Conservation (phyloP, 2,329 filamentous ascomycete genomes). For the Fusarium camptoceras region DNA sequence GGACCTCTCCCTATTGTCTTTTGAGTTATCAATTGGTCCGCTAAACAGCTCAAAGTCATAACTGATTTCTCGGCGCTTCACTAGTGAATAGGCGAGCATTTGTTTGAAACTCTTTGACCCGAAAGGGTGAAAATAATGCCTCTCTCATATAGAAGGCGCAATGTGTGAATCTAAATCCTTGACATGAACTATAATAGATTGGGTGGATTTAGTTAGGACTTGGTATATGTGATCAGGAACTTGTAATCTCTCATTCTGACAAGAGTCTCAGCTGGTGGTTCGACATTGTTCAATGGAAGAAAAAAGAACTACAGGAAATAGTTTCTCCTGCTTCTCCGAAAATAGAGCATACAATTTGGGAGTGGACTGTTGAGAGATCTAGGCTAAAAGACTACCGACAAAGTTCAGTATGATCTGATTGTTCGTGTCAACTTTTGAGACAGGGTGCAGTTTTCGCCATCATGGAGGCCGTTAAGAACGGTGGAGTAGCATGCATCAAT, state of each 20-base stretch:
- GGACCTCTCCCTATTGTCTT: slow-evolving; percentile 9
- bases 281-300: background rate
- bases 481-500: slow-evolving; percentile 35
- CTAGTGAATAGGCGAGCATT: slow-evolving; percentile 17
- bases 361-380: background rate
- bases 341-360: slow-evolving; percentile 4
- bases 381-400: slow-evolving; percentile 1
- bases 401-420: slow-evolving; percentile 33
- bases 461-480: slow-evolving; percentile 12
- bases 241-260: background rate
- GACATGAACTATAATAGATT: background rate
- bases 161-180: slow-evolving; percentile 7
- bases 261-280: slow-evolving; percentile 9
- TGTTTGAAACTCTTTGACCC: slow-evolving; percentile 7
- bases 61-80: slow-evolving; percentile 23
- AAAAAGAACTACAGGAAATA: background rate
- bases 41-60: slow-evolving; percentile 22
- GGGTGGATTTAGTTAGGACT: slow-evolving; percentile 5
- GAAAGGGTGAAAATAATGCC: slow-evolving; percentile 8
- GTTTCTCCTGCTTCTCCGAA: slow-evolving; percentile 8
- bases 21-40: slow-evolving; percentile 34
- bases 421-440: slow-evolving; percentile 9
- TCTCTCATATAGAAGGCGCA: background rate
- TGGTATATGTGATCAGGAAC: slow-evolving; percentile 4
- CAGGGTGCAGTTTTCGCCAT: slow-evolving; percentile 30